Conservation (phyloP, 257 asterid species). For the Echites panduratus region DNA sequence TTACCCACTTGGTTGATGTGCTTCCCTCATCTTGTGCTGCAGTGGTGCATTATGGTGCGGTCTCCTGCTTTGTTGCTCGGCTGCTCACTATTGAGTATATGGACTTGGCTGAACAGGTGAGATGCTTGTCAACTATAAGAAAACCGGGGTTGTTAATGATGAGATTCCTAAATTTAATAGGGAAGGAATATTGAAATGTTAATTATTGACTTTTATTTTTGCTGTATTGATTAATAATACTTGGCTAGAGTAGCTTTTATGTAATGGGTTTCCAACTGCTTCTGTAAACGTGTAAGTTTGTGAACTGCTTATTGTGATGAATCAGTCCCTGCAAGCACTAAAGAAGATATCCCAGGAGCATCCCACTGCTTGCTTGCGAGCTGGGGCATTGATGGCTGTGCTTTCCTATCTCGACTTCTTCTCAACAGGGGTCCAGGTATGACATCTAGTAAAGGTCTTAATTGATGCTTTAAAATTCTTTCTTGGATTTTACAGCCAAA, state of each 20-base stretch:
- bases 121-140: neutral
- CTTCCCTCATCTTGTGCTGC: constrained; percentile 94
- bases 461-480: neutral
- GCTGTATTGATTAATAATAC: neutral
- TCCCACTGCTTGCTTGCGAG: constrained; percentile 98
- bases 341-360: constrained; percentile 97
- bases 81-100: constrained; percentile 91
- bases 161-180: neutral
- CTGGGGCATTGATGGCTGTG: constrained; percentile 99
- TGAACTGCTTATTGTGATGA: neutral
- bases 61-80: constrained; percentile 87
- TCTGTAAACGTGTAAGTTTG: neutral
- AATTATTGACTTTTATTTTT: neutral
- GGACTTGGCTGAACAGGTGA: constrained; percentile 99
- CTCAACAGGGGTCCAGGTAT: constrained; percentile 98
- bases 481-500: neutral
- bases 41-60: constrained; percentile 98
- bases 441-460: constrained; percentile 16
- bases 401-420: constrained; percentile 98
- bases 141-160: neutral
- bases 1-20: constrained; percentile 95
- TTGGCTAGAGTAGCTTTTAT: neutral
- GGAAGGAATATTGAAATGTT: neutral
- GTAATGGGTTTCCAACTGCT: neutral
- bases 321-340: constrained; percentile 95